Percentiles rank a stretch among this genome's conserved stretches.
Evolutionary conservation across 495 filamentous ascomycete species (phyloP).

Genomic region (Aspergillus mulundensis): DNA sequence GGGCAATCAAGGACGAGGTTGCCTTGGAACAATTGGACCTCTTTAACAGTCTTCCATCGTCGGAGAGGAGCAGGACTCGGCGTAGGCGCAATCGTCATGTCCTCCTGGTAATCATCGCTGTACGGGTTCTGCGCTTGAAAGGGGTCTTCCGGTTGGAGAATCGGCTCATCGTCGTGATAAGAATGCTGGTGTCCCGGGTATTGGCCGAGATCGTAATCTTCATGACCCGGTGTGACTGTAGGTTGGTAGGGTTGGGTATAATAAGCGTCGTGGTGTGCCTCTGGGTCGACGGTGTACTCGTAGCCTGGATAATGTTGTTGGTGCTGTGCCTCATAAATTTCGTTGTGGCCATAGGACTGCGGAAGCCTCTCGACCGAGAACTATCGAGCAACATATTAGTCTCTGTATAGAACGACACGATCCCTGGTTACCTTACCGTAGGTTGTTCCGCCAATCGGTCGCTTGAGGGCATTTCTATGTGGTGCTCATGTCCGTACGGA

Average conservation of each 20-base stretch:
- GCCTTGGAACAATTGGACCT: constrained; percentile 93
- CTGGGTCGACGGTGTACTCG: constrained; percentile 74
- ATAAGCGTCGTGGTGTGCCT: constrained; percentile 82
- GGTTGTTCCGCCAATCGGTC: constrained; percentile 70
- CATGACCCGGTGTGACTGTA: constrained; percentile 40
- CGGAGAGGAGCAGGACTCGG: constrained; percentile 68
- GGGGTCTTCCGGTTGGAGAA: constrained; percentile 52
- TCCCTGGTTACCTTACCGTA: constrained; percentile 48
- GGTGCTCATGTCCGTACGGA: constrained; percentile 49
- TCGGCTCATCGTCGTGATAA: constrained; percentile 62
- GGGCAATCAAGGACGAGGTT: constrained; percentile 98
- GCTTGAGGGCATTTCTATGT: constrained; percentile 67
- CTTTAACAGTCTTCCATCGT: constrained; percentile 97
- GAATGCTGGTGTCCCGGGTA: constrained; percentile 45
- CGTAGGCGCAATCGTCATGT: constrained; percentile 40
- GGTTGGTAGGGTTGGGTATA: constrained; percentile 79
- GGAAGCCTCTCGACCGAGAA: constrained; percentile 80
- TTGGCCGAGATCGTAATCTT: constrained; percentile 54
- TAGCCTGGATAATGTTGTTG: constrained; percentile 45
- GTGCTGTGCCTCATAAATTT: constrained; percentile 56
- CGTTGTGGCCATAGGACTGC: constrained; percentile 65
- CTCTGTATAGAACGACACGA: background rate
- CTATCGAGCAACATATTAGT: constrained; percentile 21
- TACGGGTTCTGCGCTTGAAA: constrained; percentile 53
- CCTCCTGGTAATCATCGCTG: constrained; percentile 41